These are phyloP conservation scores for Colletotrichum sp. DNA, from an alignment of 2,329 filamentous ascomycete species.

Conservation along the genomic window DNA sequence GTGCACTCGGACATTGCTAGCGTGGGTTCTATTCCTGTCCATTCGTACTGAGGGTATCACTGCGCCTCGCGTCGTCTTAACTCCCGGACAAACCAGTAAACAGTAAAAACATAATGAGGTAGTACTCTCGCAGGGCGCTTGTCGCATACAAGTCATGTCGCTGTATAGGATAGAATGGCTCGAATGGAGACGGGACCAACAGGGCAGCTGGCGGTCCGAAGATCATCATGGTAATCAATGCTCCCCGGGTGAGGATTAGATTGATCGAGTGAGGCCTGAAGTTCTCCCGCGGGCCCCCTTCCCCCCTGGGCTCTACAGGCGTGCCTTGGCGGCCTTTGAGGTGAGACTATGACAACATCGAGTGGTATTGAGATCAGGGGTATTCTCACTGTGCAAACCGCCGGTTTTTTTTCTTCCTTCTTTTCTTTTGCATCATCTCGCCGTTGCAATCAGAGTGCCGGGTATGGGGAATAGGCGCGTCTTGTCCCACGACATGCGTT, in stretches of 20 bases:
- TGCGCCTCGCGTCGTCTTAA: not conserved
- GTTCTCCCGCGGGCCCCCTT: not conserved
- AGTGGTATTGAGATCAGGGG: not conserved
- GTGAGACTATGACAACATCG: not conserved
- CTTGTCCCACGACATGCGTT: not conserved
- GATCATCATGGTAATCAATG: not conserved
- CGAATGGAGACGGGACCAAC: not conserved
- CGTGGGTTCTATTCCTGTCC: not conserved
- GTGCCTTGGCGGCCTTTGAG: conserved; percentile 1
- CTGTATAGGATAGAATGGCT: not conserved
- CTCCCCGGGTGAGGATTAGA: not conserved
- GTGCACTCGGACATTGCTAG: not conserved
- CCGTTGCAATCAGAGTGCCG: not conserved
- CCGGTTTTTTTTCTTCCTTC: not conserved
- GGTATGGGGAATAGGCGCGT: not conserved
- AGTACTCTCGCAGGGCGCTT: too few relatives aligned
- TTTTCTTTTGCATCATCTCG: not conserved
- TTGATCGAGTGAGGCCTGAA: not conserved
- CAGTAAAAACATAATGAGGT: not conserved
- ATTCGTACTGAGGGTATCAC: not conserved
- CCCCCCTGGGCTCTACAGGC: not conserved
- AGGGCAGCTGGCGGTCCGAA: not conserved
- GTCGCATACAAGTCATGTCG: not conserved
- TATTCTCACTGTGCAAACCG: not conserved
- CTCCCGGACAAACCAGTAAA: not conserved